These are phyloP conservation scores for Ceratocystis cacaofunesta DNA, from an alignment of 2,329 filamentous ascomycete species.

Conservation along the genomic window DNA sequence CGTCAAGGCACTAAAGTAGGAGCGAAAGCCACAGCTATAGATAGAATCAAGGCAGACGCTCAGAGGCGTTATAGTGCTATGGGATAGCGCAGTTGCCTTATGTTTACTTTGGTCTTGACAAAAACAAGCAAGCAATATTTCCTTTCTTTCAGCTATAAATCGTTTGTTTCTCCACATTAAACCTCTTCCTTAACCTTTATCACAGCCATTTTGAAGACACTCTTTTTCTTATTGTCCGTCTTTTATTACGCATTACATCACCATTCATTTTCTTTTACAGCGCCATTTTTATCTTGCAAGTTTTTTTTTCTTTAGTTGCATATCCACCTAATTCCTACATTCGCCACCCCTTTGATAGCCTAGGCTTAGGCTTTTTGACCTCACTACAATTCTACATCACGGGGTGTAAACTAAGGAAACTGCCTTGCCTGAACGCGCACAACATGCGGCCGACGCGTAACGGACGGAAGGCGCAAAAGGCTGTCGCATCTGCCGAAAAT, in stretches of 20 bases:
- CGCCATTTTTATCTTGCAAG: neutral
- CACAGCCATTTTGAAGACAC: neutral
- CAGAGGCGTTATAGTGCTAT: neutral
- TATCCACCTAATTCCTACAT: neutral
- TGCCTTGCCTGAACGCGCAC: slow-evolving; percentile 9
- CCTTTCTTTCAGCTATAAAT: neutral
- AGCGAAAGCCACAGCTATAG: neutral
- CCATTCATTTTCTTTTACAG: neutral
- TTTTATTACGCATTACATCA: neutral
- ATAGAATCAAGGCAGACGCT: neutral
- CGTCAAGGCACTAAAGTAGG: neutral
- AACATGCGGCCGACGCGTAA: slow-evolving; percentile 16
- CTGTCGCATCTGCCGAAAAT: slow-evolving; percentile 2
- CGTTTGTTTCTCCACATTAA: neutral
- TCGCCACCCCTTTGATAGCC: neutral
- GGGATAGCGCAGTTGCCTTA: neutral
- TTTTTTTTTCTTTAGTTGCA: neutral
- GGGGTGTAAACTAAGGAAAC: neutral
- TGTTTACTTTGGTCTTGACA: neutral
- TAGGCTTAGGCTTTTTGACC: neutral
- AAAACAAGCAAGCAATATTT: neutral
- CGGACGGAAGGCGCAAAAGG: slow-evolving; percentile 10
- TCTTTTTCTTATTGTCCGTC: neutral
- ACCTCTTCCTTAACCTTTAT: neutral
- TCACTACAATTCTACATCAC: neutral